Percentiles rank a stretch among this genome's conserved stretches.
Conservation (phyloP, 129 eudicot species). For the Centaurea solstitialis region DNA sequence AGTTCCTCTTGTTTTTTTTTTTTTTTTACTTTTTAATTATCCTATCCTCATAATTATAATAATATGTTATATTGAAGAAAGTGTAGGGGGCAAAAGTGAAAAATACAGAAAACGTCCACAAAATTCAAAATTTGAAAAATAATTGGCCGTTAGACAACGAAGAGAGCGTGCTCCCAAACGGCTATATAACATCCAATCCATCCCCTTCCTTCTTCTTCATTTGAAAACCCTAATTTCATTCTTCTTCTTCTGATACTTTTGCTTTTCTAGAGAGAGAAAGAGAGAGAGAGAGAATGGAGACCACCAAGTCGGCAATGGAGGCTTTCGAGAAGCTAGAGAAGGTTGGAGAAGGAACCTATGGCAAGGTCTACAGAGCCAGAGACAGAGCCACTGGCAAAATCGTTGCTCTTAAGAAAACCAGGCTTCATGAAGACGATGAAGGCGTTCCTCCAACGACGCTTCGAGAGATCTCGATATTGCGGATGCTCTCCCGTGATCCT, state of each 20-base stretch:
- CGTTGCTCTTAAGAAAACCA: slow-evolving; percentile 82
- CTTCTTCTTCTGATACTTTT: not conserved
- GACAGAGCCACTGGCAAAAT: slow-evolving; percentile 82
- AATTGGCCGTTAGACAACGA: slow-evolving; percentile 31
- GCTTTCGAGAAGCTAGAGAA: slow-evolving; percentile 91
- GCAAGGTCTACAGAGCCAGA: slow-evolving; percentile 86
- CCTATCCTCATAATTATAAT: not conserved
- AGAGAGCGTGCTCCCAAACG: not conserved
- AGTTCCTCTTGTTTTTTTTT: not conserved
- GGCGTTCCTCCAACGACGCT: slow-evolving; percentile 95
- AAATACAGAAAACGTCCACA: slow-evolving; percentile 8
- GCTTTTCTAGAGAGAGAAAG: not conserved
- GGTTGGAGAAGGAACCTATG: slow-evolving; percentile 91
- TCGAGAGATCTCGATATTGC: slow-evolving; percentile 75
- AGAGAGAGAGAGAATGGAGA: slow-evolving; percentile 14
- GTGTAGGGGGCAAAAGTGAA: slow-evolving; percentile 20
- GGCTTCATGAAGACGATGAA: slow-evolving; percentile 88
- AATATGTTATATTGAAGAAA: not conserved
- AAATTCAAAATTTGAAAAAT: slow-evolving; percentile 30
- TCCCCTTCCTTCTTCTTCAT: slow-evolving; percentile 15
- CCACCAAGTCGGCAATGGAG: slow-evolving; percentile 66
- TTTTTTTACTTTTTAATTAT: not conserved
- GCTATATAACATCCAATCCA: slow-evolving; percentile 14
- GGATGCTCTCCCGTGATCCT: slow-evolving; percentile 95
- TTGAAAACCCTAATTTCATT: slow-evolving; percentile 4